Base-by-base conservation (phyloP, 225 moss, liverwort and hornwort species). In the Sphagnum tenellum region DNA sequence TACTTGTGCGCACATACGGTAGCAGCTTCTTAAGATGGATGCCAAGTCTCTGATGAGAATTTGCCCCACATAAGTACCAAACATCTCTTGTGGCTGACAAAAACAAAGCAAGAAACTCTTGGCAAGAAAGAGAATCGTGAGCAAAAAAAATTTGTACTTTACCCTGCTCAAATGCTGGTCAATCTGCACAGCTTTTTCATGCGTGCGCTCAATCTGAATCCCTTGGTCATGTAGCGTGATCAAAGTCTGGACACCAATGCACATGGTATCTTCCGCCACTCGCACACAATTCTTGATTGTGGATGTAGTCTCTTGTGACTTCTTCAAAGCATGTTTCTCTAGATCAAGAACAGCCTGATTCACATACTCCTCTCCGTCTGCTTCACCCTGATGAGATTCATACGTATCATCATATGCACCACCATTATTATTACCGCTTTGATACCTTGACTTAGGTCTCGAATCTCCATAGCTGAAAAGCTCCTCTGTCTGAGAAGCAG, bases 131-230 rank as follows among this genome's bases (percentile, higher is more conserved):
- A 44, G 4, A 45, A 45, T 4, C 9, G n/a, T 8, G 29, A 45
- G n/a, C 9, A 45, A 44, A 45, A 44, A 44, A 12, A 69, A 5
- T 71, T 0, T 29, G 29, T 29, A 29, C 29, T 29, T 29, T 29
- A 84, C 84, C 75, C 78, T 75, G 80, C 80, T 78, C 62, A 84
- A 49, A 67, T 84, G 84, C 47, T 84, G 80, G 73, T 84, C 80
- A 2, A 84, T 70, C 66, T 84, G 75, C 3, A 84, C 84, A n/a
- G 84, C 84, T 59, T 63, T 73, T 67, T 84, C 78, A 67, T 84
- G 80, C 4, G 80, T 84, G 46, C 84, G 84, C 72, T 84, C 84
- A 7, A 84, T 78, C 69, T 81, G 80, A 0, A 84, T 71, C 3
- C 84, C 84, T 48, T 84, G 84, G 0, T 84, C 84, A 45, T 84